Conservation (phyloP, 176 grass and related monocot species). For the Carex littledalei region DNA sequence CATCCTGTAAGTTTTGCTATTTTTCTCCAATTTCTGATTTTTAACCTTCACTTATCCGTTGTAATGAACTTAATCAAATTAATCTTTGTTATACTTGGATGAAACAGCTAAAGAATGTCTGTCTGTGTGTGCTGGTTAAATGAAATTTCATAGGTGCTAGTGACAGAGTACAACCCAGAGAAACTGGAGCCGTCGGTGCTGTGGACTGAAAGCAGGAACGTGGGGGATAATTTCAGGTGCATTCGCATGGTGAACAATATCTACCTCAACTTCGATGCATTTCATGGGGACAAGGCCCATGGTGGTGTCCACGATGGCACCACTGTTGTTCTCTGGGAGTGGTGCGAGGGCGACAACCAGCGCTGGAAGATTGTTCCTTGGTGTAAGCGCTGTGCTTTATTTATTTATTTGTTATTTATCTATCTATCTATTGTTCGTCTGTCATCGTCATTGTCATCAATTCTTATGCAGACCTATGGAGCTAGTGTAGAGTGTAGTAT, state of each 20-base stretch:
- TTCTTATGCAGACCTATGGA: neutral
- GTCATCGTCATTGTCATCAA: neutral
- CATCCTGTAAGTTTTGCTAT: slow-evolving; percentile 10
- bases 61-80: neutral
- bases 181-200: slow-evolving; percentile 22
- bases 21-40: neutral
- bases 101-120: neutral
- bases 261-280: slow-evolving; percentile 25
- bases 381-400: slow-evolving; percentile 2
- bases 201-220: slow-evolving; percentile 23
- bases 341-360: slow-evolving; percentile 30
- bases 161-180: slow-evolving; percentile 20
- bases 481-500: neutral
- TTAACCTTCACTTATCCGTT: neutral
- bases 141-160: neutral
- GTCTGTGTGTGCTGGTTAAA: neutral
- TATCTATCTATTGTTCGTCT: neutral
- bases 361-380: slow-evolving; percentile 31
- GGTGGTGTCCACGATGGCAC: slow-evolving; percentile 26
- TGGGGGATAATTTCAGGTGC: slow-evolving; percentile 12
- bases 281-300: slow-evolving; percentile 23
- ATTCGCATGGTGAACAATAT: slow-evolving; percentile 41
- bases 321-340: slow-evolving; percentile 23
- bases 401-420: neutral
- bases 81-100: neutral